Evolutionary conservation across 2,329 filamentous ascomycete species (phyloP), one percentile per base, ranked within the genome.

Genomic region (Alternaria burnsii): DNA sequence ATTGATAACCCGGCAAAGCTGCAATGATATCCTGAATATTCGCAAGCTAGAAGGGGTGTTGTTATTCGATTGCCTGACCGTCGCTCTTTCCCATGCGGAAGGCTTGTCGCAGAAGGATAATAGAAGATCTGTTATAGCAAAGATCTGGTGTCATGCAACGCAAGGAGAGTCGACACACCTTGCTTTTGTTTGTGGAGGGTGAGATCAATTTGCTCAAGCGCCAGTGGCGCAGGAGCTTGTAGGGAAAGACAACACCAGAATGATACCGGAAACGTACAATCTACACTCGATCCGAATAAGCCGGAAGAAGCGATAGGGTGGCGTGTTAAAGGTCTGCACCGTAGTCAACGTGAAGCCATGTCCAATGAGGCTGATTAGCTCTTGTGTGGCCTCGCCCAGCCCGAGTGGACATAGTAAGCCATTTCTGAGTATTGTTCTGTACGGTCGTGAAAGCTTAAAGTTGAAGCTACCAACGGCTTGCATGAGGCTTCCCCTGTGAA

Each of bases 241-340:
- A 36, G 0, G 12, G 14, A 5, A 36, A 14, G 12, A 14, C 0
- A 6, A 38, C 18, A 1, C 34, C 0, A n/a, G 11, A 18, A 4
- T 6, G 34, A 38, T 16, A 38, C 14, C 34, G 34, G 34, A 38
- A 38, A 38, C n/a, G 34, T n/a, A n/a, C 0, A 38, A n/a, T 8
- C 34, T 7, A 1, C 11, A 1, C 34, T 0, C 16, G 2, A n/a
- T 4, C n/a, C 16, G 6, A n/a, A 0, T n/a, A 1, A n/a, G 0
- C 9, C 6, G 34, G 11, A 11, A n/a, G 1, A n/a, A 38, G 34
- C 34, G 1, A 38, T 1, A 1, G 0, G 5, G 34, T n/a, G 34
- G 34, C 1, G 16, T 38, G 24, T 3, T 3, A 9, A 38, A n/a
- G 6, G 7, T 40, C 10, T 40, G 9, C n/a, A 14, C 36, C 36